Evolutionary conservation across 148 eudicot genomes (phyloP), one percentile per base, ranked within the genome.

Genomic region (Linanthus parryae): DNA sequence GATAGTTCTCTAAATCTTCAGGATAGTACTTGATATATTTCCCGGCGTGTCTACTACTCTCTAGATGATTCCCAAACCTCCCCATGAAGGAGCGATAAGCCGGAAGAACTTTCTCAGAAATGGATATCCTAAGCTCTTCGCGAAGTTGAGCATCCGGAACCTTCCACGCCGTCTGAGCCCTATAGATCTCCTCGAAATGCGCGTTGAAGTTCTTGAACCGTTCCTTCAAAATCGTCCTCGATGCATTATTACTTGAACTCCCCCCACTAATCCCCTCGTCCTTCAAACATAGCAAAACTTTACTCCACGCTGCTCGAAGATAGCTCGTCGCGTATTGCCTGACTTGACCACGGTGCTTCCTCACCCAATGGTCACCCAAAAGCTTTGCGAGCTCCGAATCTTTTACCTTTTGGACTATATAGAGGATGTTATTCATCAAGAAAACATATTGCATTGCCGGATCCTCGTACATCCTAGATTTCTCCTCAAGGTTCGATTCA

Each of bases 71-170:
- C 55, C 95, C 83, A 58, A 82, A 84, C 64, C 99, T 72, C 54
- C 99, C 99, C 70, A 80, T 36, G 66, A 94, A 94, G 1, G 95
- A 58, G 27, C 98, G 84, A 44, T 84, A 84, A 0, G 99, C 99
- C 19, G 96, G 96, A 31, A 88, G 50, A 18, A 94, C 78, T 51
- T 72, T 84, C 67, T 88, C 99, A 0, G 95, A 84, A 70, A 94
- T 78, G 13, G 96, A 94, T 62, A 94, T 94, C 54, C 82, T 48
- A 49, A 94, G 99, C 57, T 94, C 99, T 4, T 74, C 78, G 27
- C 96, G 76, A 30, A 94, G 95, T 62, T 94, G 99, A 24, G 80
- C 65, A 70, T 94, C 96, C 1, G 96, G 81, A 42, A 94, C 96
- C 62, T 84, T 80, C 99, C 99, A 94, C 21, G 80, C 74, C 31